phyloP scores from a whole-genome alignment of 352 stramenopile species.

The Phytophthora aleatoria region DNA sequence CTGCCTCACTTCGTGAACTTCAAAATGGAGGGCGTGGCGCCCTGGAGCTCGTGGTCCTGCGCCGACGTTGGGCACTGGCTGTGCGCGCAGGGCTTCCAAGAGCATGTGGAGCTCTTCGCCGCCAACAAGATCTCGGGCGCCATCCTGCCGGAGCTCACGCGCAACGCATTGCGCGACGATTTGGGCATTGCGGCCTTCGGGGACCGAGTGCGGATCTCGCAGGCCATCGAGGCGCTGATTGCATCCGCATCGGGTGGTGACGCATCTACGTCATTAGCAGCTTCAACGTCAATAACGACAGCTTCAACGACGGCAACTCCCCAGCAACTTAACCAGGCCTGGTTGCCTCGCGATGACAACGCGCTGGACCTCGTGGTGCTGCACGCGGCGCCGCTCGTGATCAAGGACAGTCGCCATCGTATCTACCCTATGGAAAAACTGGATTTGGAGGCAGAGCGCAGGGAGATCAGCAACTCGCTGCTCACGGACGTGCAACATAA shows the following conservation, averaged over 20 bases:
- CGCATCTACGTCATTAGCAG: slow-evolving; percentile 3
- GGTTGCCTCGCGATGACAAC: slow-evolving; percentile 43
- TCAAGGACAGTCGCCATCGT: slow-evolving; percentile 70
- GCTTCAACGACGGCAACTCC: slow-evolving; percentile 14
- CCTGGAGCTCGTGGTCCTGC: slow-evolving; percentile 45
- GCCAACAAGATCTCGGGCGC: slow-evolving; percentile 62
- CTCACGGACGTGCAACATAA: slow-evolving; percentile 76
- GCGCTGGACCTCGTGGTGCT: slow-evolving; percentile 80
- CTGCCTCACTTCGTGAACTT: slow-evolving; percentile 13
- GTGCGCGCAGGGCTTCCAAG: slow-evolving; percentile 28
- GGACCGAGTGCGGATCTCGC: slow-evolving; percentile 61
- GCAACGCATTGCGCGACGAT: slow-evolving; percentile 68
- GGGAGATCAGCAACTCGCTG: slow-evolving; percentile 71
- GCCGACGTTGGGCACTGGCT: slow-evolving; percentile 49
- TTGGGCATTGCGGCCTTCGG: slow-evolving; percentile 66
- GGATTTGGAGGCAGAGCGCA: slow-evolving; percentile 72
- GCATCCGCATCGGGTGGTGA: background rate
- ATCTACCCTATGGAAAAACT: slow-evolving; percentile 88
- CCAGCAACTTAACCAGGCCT: slow-evolving; percentile 12
- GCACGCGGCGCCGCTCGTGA: slow-evolving; percentile 80
- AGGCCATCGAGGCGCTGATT: slow-evolving; percentile 59
- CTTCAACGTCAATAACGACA: slow-evolving; percentile 3
- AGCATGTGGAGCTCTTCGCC: slow-evolving; percentile 50
- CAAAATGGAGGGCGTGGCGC: slow-evolving; percentile 27
- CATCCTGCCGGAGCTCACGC: slow-evolving; percentile 64